These are phyloP conservation scores for Roridomyces roridus DNA, from an alignment of 768 basidiomycete species.

Conservation along the genomic window DNA sequence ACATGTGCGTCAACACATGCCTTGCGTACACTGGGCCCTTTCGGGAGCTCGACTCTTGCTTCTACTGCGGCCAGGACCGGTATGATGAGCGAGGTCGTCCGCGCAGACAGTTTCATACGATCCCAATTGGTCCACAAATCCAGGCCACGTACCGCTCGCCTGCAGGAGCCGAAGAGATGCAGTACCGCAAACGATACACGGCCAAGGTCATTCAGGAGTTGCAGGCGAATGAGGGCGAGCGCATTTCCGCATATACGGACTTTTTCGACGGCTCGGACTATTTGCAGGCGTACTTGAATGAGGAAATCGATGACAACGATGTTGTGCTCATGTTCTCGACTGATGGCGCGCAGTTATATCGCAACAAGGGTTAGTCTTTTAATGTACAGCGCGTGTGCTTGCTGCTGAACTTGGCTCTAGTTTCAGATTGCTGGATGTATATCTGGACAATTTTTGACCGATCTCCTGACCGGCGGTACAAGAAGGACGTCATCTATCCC, in stretches of 20 bases:
- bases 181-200: slow-evolving; percentile 25
- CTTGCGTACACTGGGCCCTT: slow-evolving; percentile 34
- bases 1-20: slow-evolving; percentile 33
- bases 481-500: slow-evolving; percentile 23
- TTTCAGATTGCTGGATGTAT: too few species aligned
- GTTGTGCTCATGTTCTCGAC: slow-evolving; percentile 24
- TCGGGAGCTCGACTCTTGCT: slow-evolving; percentile 21
- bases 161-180: too few species aligned
- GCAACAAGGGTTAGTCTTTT: slow-evolving; percentile 40
- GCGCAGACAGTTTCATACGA: too few species aligned
- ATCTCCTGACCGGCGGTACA: slow-evolving; percentile 34
- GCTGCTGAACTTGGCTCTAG: slow-evolving; percentile 46
- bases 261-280: slow-evolving; percentile 37
- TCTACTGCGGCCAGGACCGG: slow-evolving; percentile 30
- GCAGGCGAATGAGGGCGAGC: not conserved
- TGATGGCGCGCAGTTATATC: too few species aligned
- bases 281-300: slow-evolving; percentile 26
- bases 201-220: slow-evolving; percentile 27
- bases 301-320: slow-evolving; percentile 30
- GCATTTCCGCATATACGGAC: slow-evolving; percentile 25
- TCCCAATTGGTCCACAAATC: too few species aligned
- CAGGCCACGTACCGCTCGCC: too few species aligned
- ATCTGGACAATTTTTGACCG: slow-evolving; percentile 39
- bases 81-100: too few species aligned
- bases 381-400: too few species aligned